phyloP scores from a whole-genome alignment of 208 protist species.

The Trypanosoma vivax region DNA sequence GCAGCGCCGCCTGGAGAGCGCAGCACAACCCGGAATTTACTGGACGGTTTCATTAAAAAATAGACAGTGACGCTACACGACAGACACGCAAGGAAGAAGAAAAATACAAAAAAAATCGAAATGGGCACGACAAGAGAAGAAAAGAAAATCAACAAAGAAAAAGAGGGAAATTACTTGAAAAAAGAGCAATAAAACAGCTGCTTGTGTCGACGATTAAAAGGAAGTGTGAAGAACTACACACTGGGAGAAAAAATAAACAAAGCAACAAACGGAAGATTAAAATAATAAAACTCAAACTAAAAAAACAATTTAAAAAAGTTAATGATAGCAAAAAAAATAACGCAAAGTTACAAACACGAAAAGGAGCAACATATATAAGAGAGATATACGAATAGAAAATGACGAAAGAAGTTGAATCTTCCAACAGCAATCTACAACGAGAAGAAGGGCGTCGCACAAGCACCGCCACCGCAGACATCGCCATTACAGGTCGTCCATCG shows the following conservation, averaged over 20 bases:
- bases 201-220: too few relatives aligned
- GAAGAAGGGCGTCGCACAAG: too few relatives aligned
- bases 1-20: background rate
- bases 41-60: conserved; percentile 6
- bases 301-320: conserved; percentile 1
- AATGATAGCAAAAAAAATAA: conserved; percentile 6
- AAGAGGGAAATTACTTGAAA: too few relatives aligned
- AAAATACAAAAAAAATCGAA: conserved; percentile 9
- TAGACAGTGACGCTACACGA: background rate
- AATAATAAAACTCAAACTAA: too few relatives aligned
- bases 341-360: background rate
- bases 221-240: too few relatives aligned
- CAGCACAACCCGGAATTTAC: conserved; percentile 15
- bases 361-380: background rate
- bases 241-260: too few relatives aligned
- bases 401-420: too few relatives aligned
- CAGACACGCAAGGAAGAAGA: conserved; percentile 6
- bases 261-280: too few relatives aligned
- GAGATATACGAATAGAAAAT: too few relatives aligned
- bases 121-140: conserved; percentile 3
- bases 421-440: too few relatives aligned
- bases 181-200: too few relatives aligned
- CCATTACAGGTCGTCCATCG: conserved; percentile 77
- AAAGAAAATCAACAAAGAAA: background rate
- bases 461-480: background rate